Evolutionary conservation across 2,329 filamentous ascomycete species (phyloP).

Genomic region (Cordyceps farinosa): DNA sequence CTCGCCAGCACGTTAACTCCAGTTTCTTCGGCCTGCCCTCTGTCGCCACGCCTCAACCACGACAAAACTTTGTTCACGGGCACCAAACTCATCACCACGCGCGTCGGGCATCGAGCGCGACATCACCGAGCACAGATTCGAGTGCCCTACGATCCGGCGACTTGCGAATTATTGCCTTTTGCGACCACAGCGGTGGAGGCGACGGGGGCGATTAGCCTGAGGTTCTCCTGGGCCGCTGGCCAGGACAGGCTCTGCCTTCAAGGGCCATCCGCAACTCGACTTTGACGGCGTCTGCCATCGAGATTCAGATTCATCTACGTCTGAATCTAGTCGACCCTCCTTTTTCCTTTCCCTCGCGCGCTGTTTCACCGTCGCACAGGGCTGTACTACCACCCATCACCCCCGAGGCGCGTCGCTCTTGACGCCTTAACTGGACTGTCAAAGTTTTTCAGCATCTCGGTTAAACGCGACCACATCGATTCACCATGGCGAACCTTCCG

Average conservation of each 20-base stretch:
- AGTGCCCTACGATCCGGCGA: constrained; percentile 32
- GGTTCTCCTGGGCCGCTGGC: constrained; percentile 46
- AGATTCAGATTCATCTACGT: constrained; percentile 22
- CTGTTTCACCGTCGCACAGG: background rate
- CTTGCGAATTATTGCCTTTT: constrained; percentile 36
- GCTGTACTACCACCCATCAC: constrained; percentile 3
- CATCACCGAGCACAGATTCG: constrained; percentile 27
- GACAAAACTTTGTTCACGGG: constrained; percentile 40
- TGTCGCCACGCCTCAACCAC: constrained; percentile 40
- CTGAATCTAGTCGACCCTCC: constrained; percentile 23
- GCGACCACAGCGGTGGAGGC: constrained; percentile 41
- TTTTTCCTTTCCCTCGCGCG: constrained; percentile 17
- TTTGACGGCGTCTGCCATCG: constrained; percentile 24
- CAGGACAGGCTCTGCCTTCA: constrained; percentile 39
- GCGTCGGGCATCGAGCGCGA: constrained; percentile 49
- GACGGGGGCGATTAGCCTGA: constrained; percentile 44
- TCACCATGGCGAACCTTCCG: constrained; percentile 84
- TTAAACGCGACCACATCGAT: constrained; percentile 23
- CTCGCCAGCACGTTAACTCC: constrained; percentile 39
- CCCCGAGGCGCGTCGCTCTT: constrained; percentile 18
- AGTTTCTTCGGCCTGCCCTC: constrained; percentile 43
- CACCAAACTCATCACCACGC: constrained; percentile 46
- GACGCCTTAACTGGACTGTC: constrained; percentile 22
- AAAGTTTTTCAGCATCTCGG: constrained; percentile 15
- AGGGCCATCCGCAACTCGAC: constrained; percentile 39